Conservation (phyloP, 208 protist species). For the Pavlovales sp. region DNA sequence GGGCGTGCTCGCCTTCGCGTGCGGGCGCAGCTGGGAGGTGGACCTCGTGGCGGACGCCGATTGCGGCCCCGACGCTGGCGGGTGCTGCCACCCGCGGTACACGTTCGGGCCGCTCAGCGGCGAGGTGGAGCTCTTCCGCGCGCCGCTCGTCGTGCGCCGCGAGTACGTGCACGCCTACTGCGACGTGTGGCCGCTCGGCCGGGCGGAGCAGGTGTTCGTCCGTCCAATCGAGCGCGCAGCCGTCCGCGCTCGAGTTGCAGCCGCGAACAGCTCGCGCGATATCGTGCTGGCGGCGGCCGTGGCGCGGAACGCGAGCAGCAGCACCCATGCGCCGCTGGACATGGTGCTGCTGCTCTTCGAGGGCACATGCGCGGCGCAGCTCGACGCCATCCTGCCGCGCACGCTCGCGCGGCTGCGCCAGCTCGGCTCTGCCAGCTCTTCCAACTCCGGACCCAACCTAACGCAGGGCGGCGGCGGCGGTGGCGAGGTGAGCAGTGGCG, state of each 20-base stretch:
- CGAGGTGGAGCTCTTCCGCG: conserved; percentile 17
- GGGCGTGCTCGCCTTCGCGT: background rate
- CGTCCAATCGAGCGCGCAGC: background rate
- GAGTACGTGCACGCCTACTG: conserved; percentile 34
- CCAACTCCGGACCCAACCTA: too few relatives aligned
- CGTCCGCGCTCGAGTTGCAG: background rate
- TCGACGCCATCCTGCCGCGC: background rate
- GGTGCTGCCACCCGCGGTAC: conserved; percentile 31
- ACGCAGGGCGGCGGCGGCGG: too few relatives aligned
- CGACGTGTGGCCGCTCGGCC: conserved; percentile 6
- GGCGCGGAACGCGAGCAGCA: too few relatives aligned
- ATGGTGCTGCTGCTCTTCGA: background rate
- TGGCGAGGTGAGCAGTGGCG: too few relatives aligned
- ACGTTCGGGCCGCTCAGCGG: background rate
- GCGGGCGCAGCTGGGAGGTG: conserved; percentile 25
- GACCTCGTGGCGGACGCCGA: conserved; percentile 16
- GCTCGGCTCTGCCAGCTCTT: too few relatives aligned
- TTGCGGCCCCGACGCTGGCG: background rate
- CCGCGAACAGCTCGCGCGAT: too few relatives aligned
- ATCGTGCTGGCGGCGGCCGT: too few relatives aligned
- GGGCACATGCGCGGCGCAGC: too few relatives aligned
- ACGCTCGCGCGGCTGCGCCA: background rate
- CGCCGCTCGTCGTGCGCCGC: background rate
- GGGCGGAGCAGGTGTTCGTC: background rate
- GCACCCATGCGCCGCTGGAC: background rate